Base-by-base conservation (phyloP, 2,329 filamentous ascomycete species). In the Aureobasidium sp. region DNA sequence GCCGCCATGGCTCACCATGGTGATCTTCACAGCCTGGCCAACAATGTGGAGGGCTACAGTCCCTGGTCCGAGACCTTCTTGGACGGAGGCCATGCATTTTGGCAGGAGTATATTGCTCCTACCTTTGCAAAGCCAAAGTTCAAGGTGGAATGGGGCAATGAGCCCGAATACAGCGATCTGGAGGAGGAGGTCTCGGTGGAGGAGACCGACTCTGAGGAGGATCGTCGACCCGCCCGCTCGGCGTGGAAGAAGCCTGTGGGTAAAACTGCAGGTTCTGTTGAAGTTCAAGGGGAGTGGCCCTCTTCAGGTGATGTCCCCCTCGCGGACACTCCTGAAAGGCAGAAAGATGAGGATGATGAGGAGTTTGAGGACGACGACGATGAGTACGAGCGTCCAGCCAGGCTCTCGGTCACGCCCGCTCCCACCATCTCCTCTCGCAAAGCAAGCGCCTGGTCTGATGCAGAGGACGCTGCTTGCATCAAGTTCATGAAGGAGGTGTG, bases 401-500 rank as follows among this genome's bases (percentile, higher is more conserved):
- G 57, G 32, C n/a, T n/a, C 48, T 53, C 48, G 29, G 36, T 20
- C 41, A 34, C 50, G 8, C 46, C 59, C 10, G 47, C 59, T 61
- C 27, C 59, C 27, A 27, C 39, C 48, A 46, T 48, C 48, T 20
- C 39, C 52, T 32, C n/a, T 20, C 32, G 52, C 62, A 55, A 60
- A 34, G 17, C 58, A 34, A 48, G 26, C 23, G 26, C 41, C 41
- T 64, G 62, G 62, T 48, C 58, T 23, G 51, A n/a, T 8, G 62
- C 13, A 23, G 62, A 64, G 41, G 52, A 64, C 20, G 47, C 26
- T 36, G 57, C 58, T 12, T 64, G 62, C 44, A 56, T 64, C 27
- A 34, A 26, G 8, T 12, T 23, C 32, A 64, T 64, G 62, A 26
- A 27, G 12, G 42, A 48, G 29, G 36, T 64, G 32, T 37, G 32